Evolutionary conservation across 345 rosid species (phyloP), one percentile per base, ranked within the genome.

Genomic region (Carallia brachiata): DNA sequence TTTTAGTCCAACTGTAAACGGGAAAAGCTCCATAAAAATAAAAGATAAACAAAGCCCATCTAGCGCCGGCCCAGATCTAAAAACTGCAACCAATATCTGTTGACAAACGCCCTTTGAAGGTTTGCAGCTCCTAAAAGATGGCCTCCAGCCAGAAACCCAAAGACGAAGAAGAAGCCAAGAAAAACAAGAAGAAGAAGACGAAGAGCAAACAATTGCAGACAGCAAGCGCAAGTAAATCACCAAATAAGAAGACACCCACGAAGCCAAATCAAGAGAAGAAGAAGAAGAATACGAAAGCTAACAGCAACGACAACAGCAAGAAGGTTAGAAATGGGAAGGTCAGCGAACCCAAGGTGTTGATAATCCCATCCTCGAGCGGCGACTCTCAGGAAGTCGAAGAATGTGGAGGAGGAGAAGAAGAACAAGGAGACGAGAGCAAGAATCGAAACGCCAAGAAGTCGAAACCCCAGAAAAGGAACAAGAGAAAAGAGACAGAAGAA

Each of bases 331-430:
- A 56, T 56, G 60, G 34, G 1, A 56, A 27, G n/a, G 60, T 23
- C 15, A 27, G 60, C 5, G 60, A 56, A 27, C 34, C 28, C 32
- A 15, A 27, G 34, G 16, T 56, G 7, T 56, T 56, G 60, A 30
- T 56, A 19, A 30, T 56, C 15, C 60, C 60, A 30, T 56, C 60
- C 32, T 56, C 60, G 34, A 56, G 60, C 32, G 23, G 60, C 60
- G 60, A 56, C 32, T 56, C 60, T 32, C 60, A 66, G 36, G 77
- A 70, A 36, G 77, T 63, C 3, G 84, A 80, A 1, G 78, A 44
- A 44, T 10, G 50, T 44, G 50, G 50, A 3, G 50, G 3, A 44
- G 50, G 12, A 13, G 50, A 44, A 12, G 16, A 4, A 13, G 50
- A 44, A 13, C 16, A 44, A 12, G 16, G 5, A 13, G 50, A 44